Percentiles rank a stretch among this genome's conserved stretches.
phyloP scores from a whole-genome alignment of 345 rosid species.

The Hypericum androsaemum region DNA sequence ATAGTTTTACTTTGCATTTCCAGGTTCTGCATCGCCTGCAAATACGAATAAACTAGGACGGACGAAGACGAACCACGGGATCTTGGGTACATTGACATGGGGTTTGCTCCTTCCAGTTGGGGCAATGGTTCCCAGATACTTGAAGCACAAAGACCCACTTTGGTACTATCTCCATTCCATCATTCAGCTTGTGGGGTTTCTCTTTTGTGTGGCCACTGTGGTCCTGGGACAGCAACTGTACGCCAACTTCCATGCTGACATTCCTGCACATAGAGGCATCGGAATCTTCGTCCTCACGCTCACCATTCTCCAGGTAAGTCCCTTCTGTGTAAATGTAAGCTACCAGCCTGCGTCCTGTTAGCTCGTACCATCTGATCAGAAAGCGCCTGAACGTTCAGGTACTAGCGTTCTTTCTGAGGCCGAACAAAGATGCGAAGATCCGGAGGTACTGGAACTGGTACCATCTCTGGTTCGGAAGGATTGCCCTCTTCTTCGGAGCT shows the following conservation, averaged over 20 bases:
- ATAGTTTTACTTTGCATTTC: too few species aligned
- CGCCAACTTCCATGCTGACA: conserved; percentile 31
- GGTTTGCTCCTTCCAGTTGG: conserved; percentile 70
- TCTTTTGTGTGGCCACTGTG: conserved; percentile 48
- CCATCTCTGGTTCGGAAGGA: conserved; percentile 76
- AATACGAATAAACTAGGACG: conserved; percentile 18
- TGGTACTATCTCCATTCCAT: conserved; percentile 75
- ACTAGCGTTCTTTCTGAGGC: conserved; percentile 71
- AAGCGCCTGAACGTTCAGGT: conserved; percentile 28
- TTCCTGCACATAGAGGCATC: conserved; percentile 71
- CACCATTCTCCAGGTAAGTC: conserved; percentile 68
- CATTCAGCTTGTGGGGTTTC: conserved; percentile 59
- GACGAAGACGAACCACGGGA: conserved; percentile 64
- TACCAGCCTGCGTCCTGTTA: background rate
- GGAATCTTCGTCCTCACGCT: conserved; percentile 63
- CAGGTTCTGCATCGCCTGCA: conserved; percentile 34
- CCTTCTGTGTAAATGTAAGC: conserved; percentile 1
- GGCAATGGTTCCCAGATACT: conserved; percentile 67
- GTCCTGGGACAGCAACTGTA: conserved; percentile 64
- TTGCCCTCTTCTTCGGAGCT: conserved; percentile 69
- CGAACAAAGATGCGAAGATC: conserved; percentile 57
- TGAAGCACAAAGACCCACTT: conserved; percentile 72
- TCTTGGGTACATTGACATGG: conserved; percentile 65
- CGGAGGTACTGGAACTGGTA: conserved; percentile 82
- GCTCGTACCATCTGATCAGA: too few species aligned